Evolutionary conservation across 257 asterid species (phyloP), one percentile per base, ranked within the genome.

Genomic region (Knoxia roxburghii): DNA sequence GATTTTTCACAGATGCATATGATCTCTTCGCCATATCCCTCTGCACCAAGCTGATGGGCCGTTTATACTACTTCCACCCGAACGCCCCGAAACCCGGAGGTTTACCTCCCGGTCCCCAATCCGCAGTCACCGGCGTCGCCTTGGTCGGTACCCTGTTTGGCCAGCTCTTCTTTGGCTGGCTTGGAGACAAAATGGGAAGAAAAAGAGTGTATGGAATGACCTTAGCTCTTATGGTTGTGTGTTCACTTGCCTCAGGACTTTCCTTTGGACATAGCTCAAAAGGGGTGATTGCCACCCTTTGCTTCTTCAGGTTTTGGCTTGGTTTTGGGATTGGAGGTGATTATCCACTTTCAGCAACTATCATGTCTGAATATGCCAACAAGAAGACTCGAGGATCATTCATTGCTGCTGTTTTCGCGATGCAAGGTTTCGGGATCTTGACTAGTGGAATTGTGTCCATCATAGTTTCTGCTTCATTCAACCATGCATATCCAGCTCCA

Each of bases 1-100:
- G 79, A 0, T 75, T 75, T 48, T 75, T 75, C 68, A 75, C 79
- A 2, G 79, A 75, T 29, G 79, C 79, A 6, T 75, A 75, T 24
- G 79, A 75, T 65, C 75, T 75, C 46, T 75, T 75, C 43, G 53
- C 68, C 6, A 75, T 75, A 32, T 75, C 79, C 48, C 62, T 75
- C 0, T 65, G 70, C 49, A 75, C 79, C 0, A 75, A 75, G 39
- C 56, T 75, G 46, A 5, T 75, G 52, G 79, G 79, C 6, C 79
- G 79, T 7, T 55, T 75, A 7, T 75, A 75, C 55, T 75, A 75
- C 65, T 64, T 17, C 45, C 6, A 64, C 6, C 64, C 61, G 7
- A 37, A 32, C 30, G 21, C 57, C 0, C 1, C 0, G 6, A 75
- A 57, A 60, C 79, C 79, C 12, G 79, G 79, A n/a, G 9, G 1